phyloP scores from a whole-genome alignment of 2,329 filamentous ascomycete species.

The Amesomyces nigricolor region DNA sequence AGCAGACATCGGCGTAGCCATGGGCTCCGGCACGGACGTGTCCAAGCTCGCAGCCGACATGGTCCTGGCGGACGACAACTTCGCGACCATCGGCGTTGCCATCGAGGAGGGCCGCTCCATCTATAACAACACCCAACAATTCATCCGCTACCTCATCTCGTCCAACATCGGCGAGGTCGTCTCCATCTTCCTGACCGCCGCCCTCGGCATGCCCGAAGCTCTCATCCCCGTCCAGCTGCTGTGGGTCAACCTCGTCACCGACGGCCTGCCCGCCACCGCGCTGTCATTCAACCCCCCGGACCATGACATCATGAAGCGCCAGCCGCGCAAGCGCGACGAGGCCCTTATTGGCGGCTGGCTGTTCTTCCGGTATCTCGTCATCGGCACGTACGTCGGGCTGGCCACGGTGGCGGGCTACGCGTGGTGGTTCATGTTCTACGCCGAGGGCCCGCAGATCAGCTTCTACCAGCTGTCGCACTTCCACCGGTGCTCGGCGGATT shows the following conservation, averaged over 20 bases:
- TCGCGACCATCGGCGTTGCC: constrained; percentile 92
- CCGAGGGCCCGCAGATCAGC: constrained; percentile 80
- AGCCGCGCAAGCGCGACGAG: constrained; percentile 88
- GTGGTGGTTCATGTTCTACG: constrained; percentile 99
- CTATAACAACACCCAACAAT: constrained; percentile 99
- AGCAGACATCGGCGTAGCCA: constrained; percentile 96
- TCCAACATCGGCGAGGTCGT: constrained; percentile 99
- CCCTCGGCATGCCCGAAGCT: constrained; percentile 94
- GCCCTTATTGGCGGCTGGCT: constrained; percentile 90
- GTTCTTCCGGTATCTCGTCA: constrained; percentile 95
- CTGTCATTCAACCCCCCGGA: constrained; percentile 98
- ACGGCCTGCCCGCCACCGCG: constrained; percentile 92
- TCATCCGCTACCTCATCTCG: constrained; percentile 97
- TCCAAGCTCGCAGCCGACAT: constrained; percentile 96
- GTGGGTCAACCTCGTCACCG: constrained; percentile 98
- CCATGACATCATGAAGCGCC: constrained; percentile 92
- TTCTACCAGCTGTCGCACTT: constrained; percentile 89
- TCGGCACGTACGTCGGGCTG: constrained; percentile 88
- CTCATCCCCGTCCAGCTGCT: constrained; percentile 94
- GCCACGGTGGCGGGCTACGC: constrained; percentile 95
- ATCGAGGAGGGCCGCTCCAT: constrained; percentile 97
- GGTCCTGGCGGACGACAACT: constrained; percentile 98
- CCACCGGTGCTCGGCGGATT: constrained; percentile 82
- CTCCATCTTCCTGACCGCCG: constrained; percentile 96
- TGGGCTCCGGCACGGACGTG: constrained; percentile 97